These are phyloP conservation scores for Pythium aristosporum DNA, from an alignment of 352 stramenopile species.

Conservation along the genomic window DNA sequence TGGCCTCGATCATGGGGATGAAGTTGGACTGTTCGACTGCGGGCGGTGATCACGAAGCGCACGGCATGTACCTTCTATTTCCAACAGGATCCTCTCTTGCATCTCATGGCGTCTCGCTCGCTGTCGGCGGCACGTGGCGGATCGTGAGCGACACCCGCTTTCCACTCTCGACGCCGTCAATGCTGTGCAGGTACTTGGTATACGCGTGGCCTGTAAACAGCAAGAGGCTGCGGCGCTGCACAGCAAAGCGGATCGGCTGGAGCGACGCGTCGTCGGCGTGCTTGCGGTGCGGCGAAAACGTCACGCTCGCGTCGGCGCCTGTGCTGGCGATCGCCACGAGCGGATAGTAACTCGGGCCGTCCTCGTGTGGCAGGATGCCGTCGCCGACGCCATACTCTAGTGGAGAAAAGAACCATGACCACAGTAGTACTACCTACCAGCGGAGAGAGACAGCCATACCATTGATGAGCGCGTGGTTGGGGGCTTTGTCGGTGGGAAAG, in stretches of 20 bases:
- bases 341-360: conserved; percentile 67
- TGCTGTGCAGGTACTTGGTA: too few species aligned
- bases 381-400: conserved; percentile 67
- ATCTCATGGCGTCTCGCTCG: neutral
- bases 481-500: conserved; percentile 8
- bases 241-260: conserved; percentile 3
- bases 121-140: conserved; percentile 20
- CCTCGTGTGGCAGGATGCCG: conserved; percentile 67
- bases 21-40: too few species aligned
- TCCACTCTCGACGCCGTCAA: too few species aligned
- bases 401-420: neutral
- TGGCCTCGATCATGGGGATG: too few species aligned
- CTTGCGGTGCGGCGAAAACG: conserved; percentile 56
- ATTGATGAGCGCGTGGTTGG: conserved; percentile 77
- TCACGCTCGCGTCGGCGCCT: conserved; percentile 50
- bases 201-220: conserved; percentile 20
- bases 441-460: conserved; percentile 24
- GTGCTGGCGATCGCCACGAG: conserved; percentile 70
- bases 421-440: neutral
- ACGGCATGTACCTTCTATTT: too few species aligned
- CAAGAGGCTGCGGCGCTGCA: conserved; percentile 28
- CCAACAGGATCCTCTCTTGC: too few species aligned
- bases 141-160: conserved; percentile 36
- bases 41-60: too few species aligned
- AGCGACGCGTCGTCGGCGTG: neutral